A percentile compares a stretch with the other conserved stretches of the same genome.
phyloP scores from a whole-genome alignment of 2,329 filamentous ascomycete species.

The Didymella lethalis region DNA sequence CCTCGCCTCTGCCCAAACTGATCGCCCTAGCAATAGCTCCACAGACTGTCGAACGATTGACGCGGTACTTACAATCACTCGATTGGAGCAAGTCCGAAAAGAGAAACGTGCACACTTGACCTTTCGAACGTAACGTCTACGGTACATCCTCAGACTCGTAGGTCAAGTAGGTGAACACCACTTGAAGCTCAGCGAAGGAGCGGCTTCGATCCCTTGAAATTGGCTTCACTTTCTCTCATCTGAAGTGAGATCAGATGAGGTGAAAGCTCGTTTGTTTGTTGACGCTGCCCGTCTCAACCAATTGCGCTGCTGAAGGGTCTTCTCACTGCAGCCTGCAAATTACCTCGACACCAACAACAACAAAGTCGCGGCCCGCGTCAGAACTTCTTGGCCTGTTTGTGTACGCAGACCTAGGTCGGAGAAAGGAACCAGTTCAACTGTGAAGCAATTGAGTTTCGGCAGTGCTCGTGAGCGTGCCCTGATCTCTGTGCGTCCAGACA shows the following conservation, averaged over 20 bases:
- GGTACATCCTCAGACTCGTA: background rate
- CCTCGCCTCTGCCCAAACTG: background rate
- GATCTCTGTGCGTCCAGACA: background rate
- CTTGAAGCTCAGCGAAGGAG: background rate
- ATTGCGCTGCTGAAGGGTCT: conserved; percentile 5
- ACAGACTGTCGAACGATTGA: background rate
- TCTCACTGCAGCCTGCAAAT: conserved; percentile 13
- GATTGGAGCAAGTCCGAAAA: background rate
- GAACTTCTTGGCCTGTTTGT: background rate
- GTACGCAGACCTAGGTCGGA: no score
- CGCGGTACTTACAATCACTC: background rate
- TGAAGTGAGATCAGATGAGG: conserved; percentile 8
- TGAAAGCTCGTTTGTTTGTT: conserved; percentile 31
- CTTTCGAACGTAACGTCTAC: background rate
- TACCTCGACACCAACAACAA: background rate
- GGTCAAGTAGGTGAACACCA: background rate
- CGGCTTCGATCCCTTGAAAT: background rate
- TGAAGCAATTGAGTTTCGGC: background rate
- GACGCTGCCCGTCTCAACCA: conserved; percentile 26
- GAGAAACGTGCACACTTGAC: background rate
- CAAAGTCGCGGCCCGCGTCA: background rate
- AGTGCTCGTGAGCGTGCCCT: background rate
- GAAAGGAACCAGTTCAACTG: no score
- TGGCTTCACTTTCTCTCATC: background rate
- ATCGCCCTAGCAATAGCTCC: background rate